Base-by-base conservation (phyloP, 1,284 basidiomycete genomes). In the Neolentinus lepideus region DNA sequence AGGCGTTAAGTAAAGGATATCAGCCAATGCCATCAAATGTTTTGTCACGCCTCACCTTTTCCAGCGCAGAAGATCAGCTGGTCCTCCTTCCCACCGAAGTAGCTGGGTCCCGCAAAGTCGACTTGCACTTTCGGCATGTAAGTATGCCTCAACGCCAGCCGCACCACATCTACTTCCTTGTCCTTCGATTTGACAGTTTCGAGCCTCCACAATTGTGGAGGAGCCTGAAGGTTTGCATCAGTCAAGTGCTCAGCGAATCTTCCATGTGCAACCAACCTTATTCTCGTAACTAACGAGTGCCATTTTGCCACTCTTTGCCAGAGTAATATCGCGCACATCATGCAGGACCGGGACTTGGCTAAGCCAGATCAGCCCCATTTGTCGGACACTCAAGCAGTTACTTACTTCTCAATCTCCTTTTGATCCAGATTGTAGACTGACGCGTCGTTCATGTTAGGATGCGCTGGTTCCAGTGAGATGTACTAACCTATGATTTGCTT, bases 161-260 rank as follows among this genome's bases (percentile, higher is more conserved):
- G 75, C 35, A 69, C 70, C 56, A 75, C 60, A 64, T 75, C 60
- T 57, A 67, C 51, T 58, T 67, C 47, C 8, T 60, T 62, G 62
- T 70, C 52, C 63, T 73, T 57, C 68, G 69, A 80, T 63, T 79
- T 83, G 35, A 88, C 71, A 22, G 81, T 67, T 52, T 89, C 85
- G 47, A 91, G 67, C 66, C 81, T 85, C 88, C 89, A 91, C 9
- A 90, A 70, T 66, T 91, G 88, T 2, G 89, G 88, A n/a, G 88
- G 81, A 4, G 85, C 82, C 86, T 89, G 54, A 2, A 35, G 36
- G 14, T 14, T 26, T 22, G 47, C 12, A 21, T 21, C 24, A 50
- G n/a, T 50, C 9, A 50, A 22, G 14, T 50, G n/a, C 24, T 55
- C 33, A 53, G 59, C 51, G 57, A 51, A 24, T 54, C 36, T 38